phyloP scores from a whole-genome alignment of 192 early-diverging fungal species.

The Coemansia umbellata region DNA sequence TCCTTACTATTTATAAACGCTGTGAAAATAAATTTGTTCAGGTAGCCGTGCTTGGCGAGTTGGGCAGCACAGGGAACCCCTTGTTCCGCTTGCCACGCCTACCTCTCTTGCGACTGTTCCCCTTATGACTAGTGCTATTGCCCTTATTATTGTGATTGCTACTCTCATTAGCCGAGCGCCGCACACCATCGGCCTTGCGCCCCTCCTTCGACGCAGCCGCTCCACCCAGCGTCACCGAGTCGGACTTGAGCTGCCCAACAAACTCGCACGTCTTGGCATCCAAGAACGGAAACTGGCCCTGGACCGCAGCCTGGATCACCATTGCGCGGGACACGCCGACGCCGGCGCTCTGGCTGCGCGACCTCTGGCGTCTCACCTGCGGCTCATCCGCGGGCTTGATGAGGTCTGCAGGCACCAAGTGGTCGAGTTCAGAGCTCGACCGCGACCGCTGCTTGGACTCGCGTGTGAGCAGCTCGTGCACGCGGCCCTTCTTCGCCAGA shows the following conservation, averaged over 20 bases:
- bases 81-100: background rate
- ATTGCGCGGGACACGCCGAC: constrained; percentile 48
- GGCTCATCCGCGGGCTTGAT: background rate
- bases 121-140: background rate
- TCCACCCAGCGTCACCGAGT: constrained; percentile 35
- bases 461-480: constrained; percentile 31
- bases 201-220: too few relatives aligned
- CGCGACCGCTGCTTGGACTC: constrained; percentile 44
- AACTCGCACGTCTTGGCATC: constrained; percentile 51
- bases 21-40: too few relatives aligned
- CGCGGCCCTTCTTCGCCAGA: constrained; percentile 39
- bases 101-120: background rate
- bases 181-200: too few relatives aligned
- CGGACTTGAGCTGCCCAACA: constrained; percentile 49
- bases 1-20: too few relatives aligned
- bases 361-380: constrained; percentile 19
- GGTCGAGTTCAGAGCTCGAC: constrained; percentile 48
- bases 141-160: background rate
- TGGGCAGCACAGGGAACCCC: constrained; percentile 30
- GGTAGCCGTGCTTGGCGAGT: too few relatives aligned
- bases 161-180: background rate
- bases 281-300: constrained; percentile 48
- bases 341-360: constrained; percentile 49
- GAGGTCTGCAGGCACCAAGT: constrained; percentile 38
- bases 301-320: constrained; percentile 47